Evolutionary conservation across 2,329 filamentous ascomycete species (phyloP).

Genomic region (Chaetomiaceae sp.): DNA sequence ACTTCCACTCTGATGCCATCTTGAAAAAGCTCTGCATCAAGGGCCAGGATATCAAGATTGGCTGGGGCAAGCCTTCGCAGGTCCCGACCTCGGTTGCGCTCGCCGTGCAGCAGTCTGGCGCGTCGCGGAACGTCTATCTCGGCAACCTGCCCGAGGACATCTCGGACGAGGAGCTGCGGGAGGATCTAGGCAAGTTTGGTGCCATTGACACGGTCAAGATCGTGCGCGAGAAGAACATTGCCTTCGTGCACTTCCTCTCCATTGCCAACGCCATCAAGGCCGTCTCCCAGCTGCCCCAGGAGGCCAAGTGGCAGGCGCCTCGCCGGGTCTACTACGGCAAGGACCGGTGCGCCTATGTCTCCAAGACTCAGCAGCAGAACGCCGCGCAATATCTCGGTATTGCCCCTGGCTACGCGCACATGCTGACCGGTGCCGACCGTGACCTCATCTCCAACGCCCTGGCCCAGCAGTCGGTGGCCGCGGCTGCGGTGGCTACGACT

Average conservation of each 20-base stretch:
- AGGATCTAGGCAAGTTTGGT: conserved; percentile 93
- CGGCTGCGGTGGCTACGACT: conserved; percentile 91
- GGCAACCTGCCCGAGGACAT: conserved; percentile 90
- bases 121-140: conserved; percentile 93
- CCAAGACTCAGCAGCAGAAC: conserved; percentile 99
- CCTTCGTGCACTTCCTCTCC: conserved; percentile 94
- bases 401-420: conserved; percentile 91
- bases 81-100: conserved; percentile 96
- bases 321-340: conserved; percentile 98
- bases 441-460: conserved; percentile 95
- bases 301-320: conserved; percentile 92
- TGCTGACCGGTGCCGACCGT: conserved; percentile 90
- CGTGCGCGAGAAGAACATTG: conserved; percentile 95
- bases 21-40: conserved; percentile 99
- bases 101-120: conserved; percentile 93
- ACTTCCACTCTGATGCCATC: conserved; percentile 99
- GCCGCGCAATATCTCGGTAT: conserved; percentile 97
- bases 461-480: conserved; percentile 94
- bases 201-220: conserved; percentile 97
- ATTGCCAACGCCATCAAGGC: conserved; percentile 98
- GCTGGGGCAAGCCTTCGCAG: conserved; percentile 97
- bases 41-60: conserved; percentile 98
- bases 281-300: conserved; percentile 90
- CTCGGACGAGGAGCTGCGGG: conserved; percentile 82
- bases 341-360: conserved; percentile 96